phyloP scores from a whole-genome alignment of 106 monocot species.

The Chionographis japonica region DNA sequence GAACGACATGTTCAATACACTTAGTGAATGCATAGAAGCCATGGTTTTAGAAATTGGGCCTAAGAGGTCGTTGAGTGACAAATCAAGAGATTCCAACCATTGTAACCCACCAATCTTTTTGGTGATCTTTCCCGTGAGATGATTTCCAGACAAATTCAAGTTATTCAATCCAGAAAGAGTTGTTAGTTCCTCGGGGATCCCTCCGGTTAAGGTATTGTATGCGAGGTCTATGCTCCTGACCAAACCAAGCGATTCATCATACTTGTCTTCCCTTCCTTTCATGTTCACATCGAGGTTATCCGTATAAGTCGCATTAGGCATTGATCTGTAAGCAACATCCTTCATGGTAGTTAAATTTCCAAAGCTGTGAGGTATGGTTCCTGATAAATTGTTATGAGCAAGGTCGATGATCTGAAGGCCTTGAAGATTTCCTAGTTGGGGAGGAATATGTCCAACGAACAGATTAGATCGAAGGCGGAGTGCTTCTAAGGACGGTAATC shows the following conservation, averaged over 20 bases:
- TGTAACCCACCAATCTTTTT: background rate
- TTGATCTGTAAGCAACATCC: no score
- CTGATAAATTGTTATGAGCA: constrained; percentile 19
- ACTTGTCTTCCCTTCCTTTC: no score
- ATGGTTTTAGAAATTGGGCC: constrained; percentile 14
- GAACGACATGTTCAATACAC: constrained; percentile 13
- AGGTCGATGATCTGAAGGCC: constrained; percentile 18
- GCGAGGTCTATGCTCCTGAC: background rate
- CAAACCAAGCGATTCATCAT: no score
- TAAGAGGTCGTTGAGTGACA: constrained; percentile 8
- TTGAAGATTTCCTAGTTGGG: background rate
- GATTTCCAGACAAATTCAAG: constrained; percentile 22
- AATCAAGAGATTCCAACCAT: constrained; percentile 14
- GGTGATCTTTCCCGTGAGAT: constrained; percentile 7
- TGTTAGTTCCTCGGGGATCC: no score
- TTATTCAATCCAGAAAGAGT: background rate
- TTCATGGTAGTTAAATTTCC: background rate
- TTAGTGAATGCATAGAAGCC: background rate
- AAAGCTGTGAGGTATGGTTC: constrained; percentile 5
- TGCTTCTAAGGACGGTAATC: constrained; percentile 5
- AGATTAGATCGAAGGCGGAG: constrained; percentile 6
- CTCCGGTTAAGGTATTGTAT: background rate
- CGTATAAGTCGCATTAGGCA: no score
- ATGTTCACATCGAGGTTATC: no score
- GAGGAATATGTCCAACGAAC: constrained; percentile 9